A percentile compares a stretch with the other conserved stretches of the same genome.
These are phyloP conservation scores for Hyaloscypha variabilis DNA, from an alignment of 495 filamentous ascomycete genomes.

Conservation along the genomic window DNA sequence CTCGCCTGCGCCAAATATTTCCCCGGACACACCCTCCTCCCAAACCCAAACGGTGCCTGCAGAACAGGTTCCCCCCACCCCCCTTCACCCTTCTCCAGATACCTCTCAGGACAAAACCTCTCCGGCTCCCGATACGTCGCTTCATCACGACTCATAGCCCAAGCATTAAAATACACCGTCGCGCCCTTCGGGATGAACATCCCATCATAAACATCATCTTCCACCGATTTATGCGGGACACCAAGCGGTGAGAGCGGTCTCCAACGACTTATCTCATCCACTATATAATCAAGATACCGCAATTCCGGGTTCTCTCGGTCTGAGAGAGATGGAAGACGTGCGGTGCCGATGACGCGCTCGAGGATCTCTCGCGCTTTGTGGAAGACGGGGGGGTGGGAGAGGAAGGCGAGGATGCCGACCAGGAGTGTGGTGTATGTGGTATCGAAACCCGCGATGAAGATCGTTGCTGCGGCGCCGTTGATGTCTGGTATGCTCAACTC, in stretches of 20 bases:
- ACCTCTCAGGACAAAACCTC: constrained; percentile 49
- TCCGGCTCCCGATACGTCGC: constrained; percentile 42
- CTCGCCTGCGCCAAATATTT: constrained; percentile 22
- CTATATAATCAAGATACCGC: constrained; percentile 34
- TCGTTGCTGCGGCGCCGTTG: constrained; percentile 23
- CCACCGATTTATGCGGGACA: constrained; percentile 34
- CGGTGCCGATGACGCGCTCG: constrained; percentile 33
- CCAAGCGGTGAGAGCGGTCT: constrained; percentile 25
- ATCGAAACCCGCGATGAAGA: constrained; percentile 22
- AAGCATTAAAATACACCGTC: constrained; percentile 48
- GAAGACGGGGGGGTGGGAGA: constrained; percentile 35
- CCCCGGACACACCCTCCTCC: constrained; percentile 34
- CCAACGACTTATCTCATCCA: constrained; percentile 35
- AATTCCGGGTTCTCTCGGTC: constrained; percentile 30
- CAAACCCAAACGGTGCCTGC: constrained; percentile 57
- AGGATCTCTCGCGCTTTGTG: constrained; percentile 35
- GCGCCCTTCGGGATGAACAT: constrained; percentile 48
- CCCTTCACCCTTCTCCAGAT: constrained; percentile 42
- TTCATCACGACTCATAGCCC: constrained; percentile 48
- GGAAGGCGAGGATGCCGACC: constrained; percentile 31
- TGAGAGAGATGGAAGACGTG: constrained; percentile 31
- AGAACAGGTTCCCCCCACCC: constrained; percentile 52
- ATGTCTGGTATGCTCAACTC: constrained; percentile 18
- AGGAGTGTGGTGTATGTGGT: constrained; percentile 25
- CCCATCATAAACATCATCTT: not conserved